Conservation (phyloP, 345 rosid genomes). For the Syzygium aqueum region DNA sequence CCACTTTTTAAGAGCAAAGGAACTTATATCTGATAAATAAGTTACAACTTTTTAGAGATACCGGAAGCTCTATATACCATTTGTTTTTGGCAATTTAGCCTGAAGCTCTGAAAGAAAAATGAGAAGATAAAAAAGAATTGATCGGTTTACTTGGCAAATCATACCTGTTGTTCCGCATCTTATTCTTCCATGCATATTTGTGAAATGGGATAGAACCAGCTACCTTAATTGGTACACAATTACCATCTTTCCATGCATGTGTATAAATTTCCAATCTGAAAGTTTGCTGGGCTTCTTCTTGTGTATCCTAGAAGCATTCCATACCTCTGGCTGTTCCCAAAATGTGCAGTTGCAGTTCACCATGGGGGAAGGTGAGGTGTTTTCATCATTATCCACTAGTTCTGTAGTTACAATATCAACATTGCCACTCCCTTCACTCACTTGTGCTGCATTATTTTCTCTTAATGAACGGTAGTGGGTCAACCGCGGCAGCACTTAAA, state of each 20-base stretch:
- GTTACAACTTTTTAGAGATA: neutral
- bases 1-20: neutral
- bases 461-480: slow-evolving; percentile 37
- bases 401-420: neutral
- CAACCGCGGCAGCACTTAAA: slow-evolving; percentile 78
- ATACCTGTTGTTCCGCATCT: neutral
- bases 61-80: neutral
- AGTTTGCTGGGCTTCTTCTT: slow-evolving; percentile 5
- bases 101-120: neutral
- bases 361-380: slow-evolving; percentile 81
- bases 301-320: slow-evolving; percentile 21
- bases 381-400: neutral
- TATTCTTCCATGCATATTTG: neutral
- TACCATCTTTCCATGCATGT: neutral
- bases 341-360: slow-evolving; percentile 75
- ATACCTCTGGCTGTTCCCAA: slow-evolving; percentile 57
- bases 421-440: slow-evolving; percentile 1
- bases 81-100: neutral
- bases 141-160: neutral
- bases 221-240: neutral
- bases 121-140: neutral
- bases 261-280: neutral
- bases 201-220: neutral
- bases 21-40: neutral
- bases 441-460: neutral